phyloP scores from a whole-genome alignment of 306 rosid genomes.

The Lotus japonicus region DNA sequence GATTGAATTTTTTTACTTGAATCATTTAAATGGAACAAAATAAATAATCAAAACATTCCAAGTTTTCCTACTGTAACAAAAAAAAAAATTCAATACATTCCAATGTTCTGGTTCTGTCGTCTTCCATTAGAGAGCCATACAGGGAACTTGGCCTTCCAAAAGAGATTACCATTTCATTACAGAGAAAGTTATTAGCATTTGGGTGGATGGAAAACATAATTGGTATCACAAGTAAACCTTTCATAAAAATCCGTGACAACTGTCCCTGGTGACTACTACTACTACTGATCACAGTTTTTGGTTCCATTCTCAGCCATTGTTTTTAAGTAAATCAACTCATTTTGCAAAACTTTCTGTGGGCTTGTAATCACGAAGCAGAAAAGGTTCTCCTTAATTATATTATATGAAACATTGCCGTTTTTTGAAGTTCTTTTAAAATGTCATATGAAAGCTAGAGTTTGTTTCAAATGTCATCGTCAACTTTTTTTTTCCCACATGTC shows the following conservation, averaged over 20 bases:
- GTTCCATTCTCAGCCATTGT: constrained; percentile 27
- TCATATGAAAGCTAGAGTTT: not conserved
- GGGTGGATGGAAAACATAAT: no score
- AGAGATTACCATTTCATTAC: not conserved
- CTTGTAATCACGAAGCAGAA: constrained; percentile 9
- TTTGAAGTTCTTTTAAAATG: not conserved
- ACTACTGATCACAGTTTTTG: not conserved
- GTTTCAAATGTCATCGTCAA: constrained; percentile 3
- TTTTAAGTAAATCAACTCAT: constrained; percentile 5
- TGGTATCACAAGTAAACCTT: no score
- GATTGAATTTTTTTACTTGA: no score
- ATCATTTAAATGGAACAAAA: no score
- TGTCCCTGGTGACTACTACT: not conserved
- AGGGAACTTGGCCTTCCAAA: not conserved
- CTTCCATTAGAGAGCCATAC: not conserved
- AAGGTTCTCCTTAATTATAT: constrained; percentile 7
- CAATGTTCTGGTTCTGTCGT: no score
- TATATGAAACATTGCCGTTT: not conserved
- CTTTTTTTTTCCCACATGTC: not conserved
- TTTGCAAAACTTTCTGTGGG: constrained; percentile 28
- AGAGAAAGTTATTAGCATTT: constrained; percentile 17
- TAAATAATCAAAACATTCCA: no score
- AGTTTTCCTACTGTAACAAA: no score
- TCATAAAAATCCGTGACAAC: not conserved
- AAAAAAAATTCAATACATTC: no score